phyloP scores from a whole-genome alignment of 108 stramenopile genomes.

The Aurantiochytrium sp. region DNA sequence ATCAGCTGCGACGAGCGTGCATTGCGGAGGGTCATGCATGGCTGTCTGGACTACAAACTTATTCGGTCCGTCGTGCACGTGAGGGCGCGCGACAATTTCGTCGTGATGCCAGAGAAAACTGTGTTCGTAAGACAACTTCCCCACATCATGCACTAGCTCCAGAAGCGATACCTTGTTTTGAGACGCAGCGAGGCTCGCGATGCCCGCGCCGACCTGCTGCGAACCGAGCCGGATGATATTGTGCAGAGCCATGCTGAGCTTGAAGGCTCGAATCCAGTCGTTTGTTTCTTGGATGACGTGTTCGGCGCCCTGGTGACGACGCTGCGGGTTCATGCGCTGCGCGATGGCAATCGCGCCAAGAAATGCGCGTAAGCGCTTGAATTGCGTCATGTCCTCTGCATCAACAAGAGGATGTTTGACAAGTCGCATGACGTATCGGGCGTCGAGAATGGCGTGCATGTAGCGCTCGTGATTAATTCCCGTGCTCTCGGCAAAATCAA shows the following conservation, averaged over 20 bases:
- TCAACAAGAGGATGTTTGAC: neutral
- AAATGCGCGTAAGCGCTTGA: neutral
- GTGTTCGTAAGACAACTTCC: too few relatives aligned
- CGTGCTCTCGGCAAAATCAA: neutral
- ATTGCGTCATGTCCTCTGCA: neutral
- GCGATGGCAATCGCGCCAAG: neutral
- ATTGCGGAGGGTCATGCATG: too few relatives aligned
- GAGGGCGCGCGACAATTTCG: too few relatives aligned
- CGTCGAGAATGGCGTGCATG: neutral
- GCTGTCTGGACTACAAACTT: too few relatives aligned
- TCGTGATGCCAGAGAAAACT: too few relatives aligned
- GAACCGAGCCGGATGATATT: neutral
- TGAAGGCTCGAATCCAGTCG: neutral
- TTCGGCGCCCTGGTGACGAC: neutral
- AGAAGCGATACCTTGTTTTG: neutral
- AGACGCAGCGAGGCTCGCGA: neutral
- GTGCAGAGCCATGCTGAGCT: neutral
- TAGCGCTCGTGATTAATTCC: neutral
- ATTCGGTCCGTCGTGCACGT: too few relatives aligned
- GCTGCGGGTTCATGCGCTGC: slow-evolving; percentile 9
- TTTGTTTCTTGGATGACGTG: neutral
- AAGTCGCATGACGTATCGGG: neutral
- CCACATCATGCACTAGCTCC: neutral
- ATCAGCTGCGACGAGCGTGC: too few relatives aligned
- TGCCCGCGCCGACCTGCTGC: neutral